These are phyloP conservation scores for Suillus spraguei DNA, from an alignment of 768 basidiomycete species.

Conservation along the genomic window DNA sequence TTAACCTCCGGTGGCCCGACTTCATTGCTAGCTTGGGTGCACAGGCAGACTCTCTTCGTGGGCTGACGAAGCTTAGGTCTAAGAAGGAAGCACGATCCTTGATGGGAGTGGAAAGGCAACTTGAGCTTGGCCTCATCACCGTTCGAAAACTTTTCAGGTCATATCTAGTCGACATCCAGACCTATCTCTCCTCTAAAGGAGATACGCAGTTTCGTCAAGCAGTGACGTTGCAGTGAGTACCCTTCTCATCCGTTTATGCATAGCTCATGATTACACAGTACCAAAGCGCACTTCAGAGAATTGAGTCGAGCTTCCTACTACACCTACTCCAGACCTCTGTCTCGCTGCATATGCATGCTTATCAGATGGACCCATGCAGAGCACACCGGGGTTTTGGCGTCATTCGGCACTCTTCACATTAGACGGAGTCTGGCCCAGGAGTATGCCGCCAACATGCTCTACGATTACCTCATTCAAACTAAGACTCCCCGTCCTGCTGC, in stretches of 20 bases:
- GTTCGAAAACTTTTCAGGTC: not conserved
- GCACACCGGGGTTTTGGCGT: too few species aligned
- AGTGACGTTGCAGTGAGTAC: not conserved
- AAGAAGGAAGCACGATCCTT: not conserved
- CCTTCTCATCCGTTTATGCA: not conserved
- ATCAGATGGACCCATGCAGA: not conserved
- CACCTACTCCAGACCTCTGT: not conserved
- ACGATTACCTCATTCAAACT: not conserved
- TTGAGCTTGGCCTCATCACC: not conserved
- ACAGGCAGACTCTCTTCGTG: not conserved
- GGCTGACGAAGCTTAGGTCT: not conserved
- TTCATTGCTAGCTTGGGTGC: not conserved
- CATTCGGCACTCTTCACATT: too few species aligned
- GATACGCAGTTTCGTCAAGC: not conserved
- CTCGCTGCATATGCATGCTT: not conserved
- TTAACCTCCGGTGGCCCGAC: not conserved
- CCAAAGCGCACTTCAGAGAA: not conserved
- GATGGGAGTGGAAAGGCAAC: not conserved
- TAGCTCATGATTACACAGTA: not conserved
- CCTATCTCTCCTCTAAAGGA: not conserved
- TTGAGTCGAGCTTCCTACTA: not conserved
- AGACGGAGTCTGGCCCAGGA: not conserved
- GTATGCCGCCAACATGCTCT: not conserved
- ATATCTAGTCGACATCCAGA: not conserved
- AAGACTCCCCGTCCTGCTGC: not conserved